Percentiles rank a stretch among this genome's conserved stretches.
phyloP scores from a whole-genome alignment of 306 rosid species.

The Quillaja saponaria region DNA sequence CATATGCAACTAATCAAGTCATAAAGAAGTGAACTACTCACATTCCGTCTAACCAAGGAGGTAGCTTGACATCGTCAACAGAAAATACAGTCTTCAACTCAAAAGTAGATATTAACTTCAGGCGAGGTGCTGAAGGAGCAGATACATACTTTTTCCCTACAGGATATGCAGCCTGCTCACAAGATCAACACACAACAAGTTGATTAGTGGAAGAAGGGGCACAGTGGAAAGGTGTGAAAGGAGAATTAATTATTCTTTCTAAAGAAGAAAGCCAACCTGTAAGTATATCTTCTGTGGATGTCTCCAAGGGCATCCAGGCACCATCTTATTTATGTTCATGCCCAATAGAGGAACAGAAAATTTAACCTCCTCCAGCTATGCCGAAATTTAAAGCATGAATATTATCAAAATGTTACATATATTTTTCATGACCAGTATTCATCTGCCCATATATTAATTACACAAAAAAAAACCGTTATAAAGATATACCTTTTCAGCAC shows the following conservation, averaged over 20 bases:
- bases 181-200: slow-evolving; percentile 29
- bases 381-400: slow-evolving; percentile 68
- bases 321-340: slow-evolving; percentile 82
- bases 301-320: slow-evolving; percentile 83
- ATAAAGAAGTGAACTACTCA: slow-evolving; percentile 43
- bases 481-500: slow-evolving; percentile 71
- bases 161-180: slow-evolving; percentile 70
- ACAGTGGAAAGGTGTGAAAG: background rate
- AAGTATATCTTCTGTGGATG: slow-evolving; percentile 78
- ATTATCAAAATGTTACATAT: slow-evolving; percentile 46
- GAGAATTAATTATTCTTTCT: background rate
- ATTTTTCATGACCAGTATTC: slow-evolving; percentile 14
- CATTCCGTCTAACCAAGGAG: slow-evolving; percentile 89
- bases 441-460: slow-evolving; percentile 12
- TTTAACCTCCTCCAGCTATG: slow-evolving; percentile 88
- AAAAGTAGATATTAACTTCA: slow-evolving; percentile 67
- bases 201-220: slow-evolving; percentile 22
- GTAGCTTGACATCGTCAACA: slow-evolving; percentile 86
- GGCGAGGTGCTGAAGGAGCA: slow-evolving; percentile 79
- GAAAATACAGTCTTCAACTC: slow-evolving; percentile 80
- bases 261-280: slow-evolving; percentile 56
- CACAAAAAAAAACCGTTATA: slow-evolving; percentile 28
- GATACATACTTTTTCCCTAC: slow-evolving; percentile 71
- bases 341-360: slow-evolving; percentile 90
- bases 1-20: background rate